Evolutionary conservation across 352 stramenopile genomes (phyloP), one percentile per base, ranked within the genome.

Genomic region (Peronospora belbahrii): DNA sequence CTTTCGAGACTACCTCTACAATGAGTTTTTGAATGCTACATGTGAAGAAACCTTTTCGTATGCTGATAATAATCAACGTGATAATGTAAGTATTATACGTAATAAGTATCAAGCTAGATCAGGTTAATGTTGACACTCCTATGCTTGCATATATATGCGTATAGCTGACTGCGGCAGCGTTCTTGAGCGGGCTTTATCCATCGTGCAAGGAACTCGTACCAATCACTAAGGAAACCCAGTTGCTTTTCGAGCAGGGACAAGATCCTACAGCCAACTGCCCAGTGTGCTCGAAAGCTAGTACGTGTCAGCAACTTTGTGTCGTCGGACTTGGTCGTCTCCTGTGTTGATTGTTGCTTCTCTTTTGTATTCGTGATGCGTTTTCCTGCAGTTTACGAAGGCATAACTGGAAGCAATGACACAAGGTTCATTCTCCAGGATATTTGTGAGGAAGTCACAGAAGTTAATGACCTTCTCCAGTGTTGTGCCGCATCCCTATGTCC

Each of bases 221-320:
- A 11, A 77, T 79, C 48, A 86, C 68, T 7, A 66, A 67, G 4
- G 56, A 68, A 34, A 82, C 74, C 5, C 48, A 67, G 14, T 42
- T 85, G 17, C 64, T 89, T 6, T 89, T 89, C 38, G 74, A 89
- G 41, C 77, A 89, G 44, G 77, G 77, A 3, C 65, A 85, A 59
- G 65, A 89, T 34, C 70, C 74, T 43, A 89, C 72, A 0, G 65
- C 65, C 6, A 65, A 66, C 7, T 89, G 77, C 23, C 74, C 77
- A 25, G 74, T 85, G 31, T 79, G 67, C 41, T 89, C 77, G 3
- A 70, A 65, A 36, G 66, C 72, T 34, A 51, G 75, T 87, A 52
- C 17, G 65, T 42, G 31, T 40, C 14, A 17, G 10, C 13, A 20
- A 54, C 28, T 37, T 38, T n/a, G n/a, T n/a, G n/a, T 11, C 2